phyloP scores from a whole-genome alignment of 129 eudicot species.

The Gnaphalium uliginosum region DNA sequence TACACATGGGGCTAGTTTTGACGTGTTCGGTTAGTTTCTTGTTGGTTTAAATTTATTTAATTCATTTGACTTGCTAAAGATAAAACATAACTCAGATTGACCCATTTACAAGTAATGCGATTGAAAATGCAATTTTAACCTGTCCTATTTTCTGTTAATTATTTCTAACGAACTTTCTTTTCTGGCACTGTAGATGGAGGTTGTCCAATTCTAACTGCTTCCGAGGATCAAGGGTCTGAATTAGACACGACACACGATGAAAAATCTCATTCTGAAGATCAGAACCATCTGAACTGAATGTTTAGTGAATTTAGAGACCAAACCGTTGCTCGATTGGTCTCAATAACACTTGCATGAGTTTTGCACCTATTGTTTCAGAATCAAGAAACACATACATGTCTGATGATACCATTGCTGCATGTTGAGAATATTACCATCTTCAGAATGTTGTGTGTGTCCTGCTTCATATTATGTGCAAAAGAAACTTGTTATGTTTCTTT shows the following conservation, averaged over 20 bases:
- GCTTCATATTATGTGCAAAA: slow-evolving; percentile 13
- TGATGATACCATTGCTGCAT: slow-evolving; percentile 28
- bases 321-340: slow-evolving; percentile 7
- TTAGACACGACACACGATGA: slow-evolving; percentile 23
- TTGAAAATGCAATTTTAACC: neutral
- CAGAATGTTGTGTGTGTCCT: neutral
- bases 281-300: slow-evolving; percentile 27
- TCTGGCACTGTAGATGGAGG: slow-evolving; percentile 33
- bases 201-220: slow-evolving; percentile 21
- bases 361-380: slow-evolving; percentile 35
- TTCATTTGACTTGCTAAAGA: neutral
- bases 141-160: neutral
- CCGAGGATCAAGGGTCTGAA: slow-evolving; percentile 40
- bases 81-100: too few species aligned
- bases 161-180: neutral
- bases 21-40: neutral
- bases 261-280: slow-evolving; percentile 29
- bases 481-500: neutral
- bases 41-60: neutral
- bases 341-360: slow-evolving; percentile 29
- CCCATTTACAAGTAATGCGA: too few species aligned
- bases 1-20: neutral
- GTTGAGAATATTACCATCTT: slow-evolving; percentile 23
- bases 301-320: slow-evolving; percentile 2
- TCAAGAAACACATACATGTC: slow-evolving; percentile 35